phyloP scores from a whole-genome alignment of 176 grass and related monocot species.

The Triticum monococcum region DNA sequence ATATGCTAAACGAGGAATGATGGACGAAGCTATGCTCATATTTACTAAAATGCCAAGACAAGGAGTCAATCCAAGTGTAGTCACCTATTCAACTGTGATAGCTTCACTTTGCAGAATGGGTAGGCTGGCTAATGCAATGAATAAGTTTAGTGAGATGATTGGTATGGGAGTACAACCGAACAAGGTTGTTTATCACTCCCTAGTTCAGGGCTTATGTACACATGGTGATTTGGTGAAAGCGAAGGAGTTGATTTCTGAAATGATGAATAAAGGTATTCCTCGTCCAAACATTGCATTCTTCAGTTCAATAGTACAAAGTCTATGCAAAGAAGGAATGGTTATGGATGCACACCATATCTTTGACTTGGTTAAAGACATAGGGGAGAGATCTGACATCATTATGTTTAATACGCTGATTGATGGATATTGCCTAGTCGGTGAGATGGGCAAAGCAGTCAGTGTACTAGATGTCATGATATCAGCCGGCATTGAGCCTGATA shows the following conservation, averaged over 20 bases:
- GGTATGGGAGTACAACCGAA: not conserved
- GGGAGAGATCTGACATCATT: not conserved
- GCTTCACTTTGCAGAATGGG: constrained; percentile 2
- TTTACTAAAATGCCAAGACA: not conserved
- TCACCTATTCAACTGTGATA: not conserved
- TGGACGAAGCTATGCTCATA: not conserved
- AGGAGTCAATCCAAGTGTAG: not conserved
- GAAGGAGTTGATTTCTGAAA: not conserved
- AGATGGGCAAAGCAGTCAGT: not conserved
- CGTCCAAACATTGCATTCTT: not conserved
- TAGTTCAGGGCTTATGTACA: not conserved
- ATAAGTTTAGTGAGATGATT: not conserved
- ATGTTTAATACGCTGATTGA: not conserved
- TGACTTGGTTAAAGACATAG: not conserved
- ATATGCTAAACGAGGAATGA: not conserved
- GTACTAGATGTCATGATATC: not conserved
- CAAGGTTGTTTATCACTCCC: not conserved
- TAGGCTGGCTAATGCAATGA: not conserved
- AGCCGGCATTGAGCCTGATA: not conserved
- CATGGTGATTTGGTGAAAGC: not conserved
- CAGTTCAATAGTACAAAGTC: not conserved
- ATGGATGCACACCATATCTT: not conserved
- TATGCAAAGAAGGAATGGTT: constrained; percentile 18
- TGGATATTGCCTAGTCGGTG: not conserved
- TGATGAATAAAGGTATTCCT: not conserved